Evolutionary conservation across 2,329 filamentous ascomycete genomes (phyloP), one percentile per base, ranked within the genome.

Genomic region (Neofusicoccum umdonicola): DNA sequence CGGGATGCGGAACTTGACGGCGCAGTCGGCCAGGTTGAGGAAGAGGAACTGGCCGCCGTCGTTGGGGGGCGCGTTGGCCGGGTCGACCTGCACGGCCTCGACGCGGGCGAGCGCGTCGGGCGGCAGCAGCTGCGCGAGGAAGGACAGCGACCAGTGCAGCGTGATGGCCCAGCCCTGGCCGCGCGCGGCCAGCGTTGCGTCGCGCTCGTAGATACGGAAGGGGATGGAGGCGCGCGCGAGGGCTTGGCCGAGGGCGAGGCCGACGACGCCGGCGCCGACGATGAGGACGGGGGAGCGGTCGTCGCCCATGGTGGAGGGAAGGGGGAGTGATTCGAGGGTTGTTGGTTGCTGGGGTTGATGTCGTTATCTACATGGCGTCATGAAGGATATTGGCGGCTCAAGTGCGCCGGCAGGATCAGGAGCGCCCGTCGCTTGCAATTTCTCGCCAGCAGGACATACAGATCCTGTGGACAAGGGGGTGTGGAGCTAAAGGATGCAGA

Each of bases 21-120:
- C 74, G 12, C 75, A 73, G 2, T 76, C 79, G 52, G 73, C 71
- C 22, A 78, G 74, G 63, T 80, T 79, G 60, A 81, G 67, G 66
- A 81, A 79, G 17, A 81, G 67, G 51, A 80, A 79, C 62, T 77
- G 75, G 44, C 78, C 78, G 1, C 69, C 71, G 61, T 77, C 77
- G 17, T 65, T 64, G 12, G 22, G 50, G 17, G 22, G 50, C 13
- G 48, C 67, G 42, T 66, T 62, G 42, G 66, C 31, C 9, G 64
- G 65, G 42, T 69, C 68, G 39, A 69, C 68, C 41, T 69, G 68
- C 6, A 65, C 56, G 12, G 27, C 56, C 6, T 52, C n/a, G 19
- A 69, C 31, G 19, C 63, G 54, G 4, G 47, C 31, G 31, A 66
- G 63, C 11, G 64, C 35, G 7, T 62, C 42, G 2, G 50, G 47